phyloP scores from a whole-genome alignment of 257 asterid species.

The Solanum appendiculatum region DNA sequence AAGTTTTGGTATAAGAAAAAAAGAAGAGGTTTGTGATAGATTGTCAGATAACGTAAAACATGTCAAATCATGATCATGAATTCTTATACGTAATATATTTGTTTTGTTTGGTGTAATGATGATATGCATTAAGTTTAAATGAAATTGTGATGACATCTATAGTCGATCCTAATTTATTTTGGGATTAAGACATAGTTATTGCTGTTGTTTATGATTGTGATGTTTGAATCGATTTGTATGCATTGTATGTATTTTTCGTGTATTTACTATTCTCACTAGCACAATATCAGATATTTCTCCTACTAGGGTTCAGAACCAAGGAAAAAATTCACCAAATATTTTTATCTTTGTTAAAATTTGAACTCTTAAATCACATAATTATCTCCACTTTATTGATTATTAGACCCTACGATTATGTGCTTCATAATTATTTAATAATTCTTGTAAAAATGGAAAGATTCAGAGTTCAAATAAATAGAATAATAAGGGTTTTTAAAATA shows the following conservation, averaged over 20 bases:
- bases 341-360: neutral
- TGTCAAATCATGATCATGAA: neutral
- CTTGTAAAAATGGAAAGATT: too few relatives aligned
- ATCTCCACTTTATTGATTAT: neutral
- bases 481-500: too few relatives aligned
- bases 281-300: neutral
- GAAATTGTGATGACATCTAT: neutral
- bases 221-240: neutral
- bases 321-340: neutral
- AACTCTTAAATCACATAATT: accelerated
- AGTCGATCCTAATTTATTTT: accelerated
- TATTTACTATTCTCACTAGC: neutral
- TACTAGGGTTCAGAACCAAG: too few relatives aligned
- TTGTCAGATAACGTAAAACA: neutral
- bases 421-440: neutral
- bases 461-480: too few relatives aligned
- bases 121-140: neutral
- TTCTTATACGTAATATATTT: too few relatives aligned
- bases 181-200: neutral
- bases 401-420: neutral
- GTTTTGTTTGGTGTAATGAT: neutral
- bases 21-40: neutral
- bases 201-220: neutral
- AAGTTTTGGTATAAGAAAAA: neutral
- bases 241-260: neutral